Base-by-base conservation (phyloP, 331 rosid species). In the Rhamnella rubrinervis region DNA sequence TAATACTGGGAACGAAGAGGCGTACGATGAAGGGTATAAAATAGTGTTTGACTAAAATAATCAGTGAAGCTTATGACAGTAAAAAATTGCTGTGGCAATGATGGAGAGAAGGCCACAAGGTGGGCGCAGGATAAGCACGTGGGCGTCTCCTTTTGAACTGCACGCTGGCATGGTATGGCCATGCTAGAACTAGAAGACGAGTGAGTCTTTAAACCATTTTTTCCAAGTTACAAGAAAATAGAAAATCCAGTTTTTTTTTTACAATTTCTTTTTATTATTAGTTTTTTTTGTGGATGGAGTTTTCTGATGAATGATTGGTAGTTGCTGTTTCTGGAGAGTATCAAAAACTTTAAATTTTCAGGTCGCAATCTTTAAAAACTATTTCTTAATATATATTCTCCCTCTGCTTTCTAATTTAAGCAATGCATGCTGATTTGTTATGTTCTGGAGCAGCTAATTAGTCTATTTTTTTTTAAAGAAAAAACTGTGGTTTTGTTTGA, bases 61-160 rank as follows among this genome's bases (percentile, higher is more conserved):
- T 68, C 59, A 10, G 25, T 17, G 55, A 41, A 75, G 66, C 55
- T 37, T 35, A 67, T 37, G 26, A 67, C 73, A 28, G 64, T 70
- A 55, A 68, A 67, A 68, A 68, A 77, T 65, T 73, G 76, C 25
- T 31, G 71, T 64, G 82, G 82, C 84, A 86, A 88, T 86, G 90
- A 88, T 85, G 88, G 92, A 63, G 71, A 55, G 68, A 58, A 81
- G 85, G 75, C 63, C 77, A 69, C 80, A 68, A 49, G 70, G 93
- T 88, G 85, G 92, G 96, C 84, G 82, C 92, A 80, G 85, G 93
- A 82, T 75, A 85, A 88, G 98, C 98, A 93, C 93, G 98, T 93
- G 96, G 80, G 88, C 81, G 77, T 67, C 75, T 72, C 86, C 88
- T 88, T 83, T 86, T 74, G 89, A 80, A 68, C 71, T 83, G 96